Evolutionary conservation across 108 stramenopile genomes (phyloP).

Genomic region (Licmophora abbreviata): DNA sequence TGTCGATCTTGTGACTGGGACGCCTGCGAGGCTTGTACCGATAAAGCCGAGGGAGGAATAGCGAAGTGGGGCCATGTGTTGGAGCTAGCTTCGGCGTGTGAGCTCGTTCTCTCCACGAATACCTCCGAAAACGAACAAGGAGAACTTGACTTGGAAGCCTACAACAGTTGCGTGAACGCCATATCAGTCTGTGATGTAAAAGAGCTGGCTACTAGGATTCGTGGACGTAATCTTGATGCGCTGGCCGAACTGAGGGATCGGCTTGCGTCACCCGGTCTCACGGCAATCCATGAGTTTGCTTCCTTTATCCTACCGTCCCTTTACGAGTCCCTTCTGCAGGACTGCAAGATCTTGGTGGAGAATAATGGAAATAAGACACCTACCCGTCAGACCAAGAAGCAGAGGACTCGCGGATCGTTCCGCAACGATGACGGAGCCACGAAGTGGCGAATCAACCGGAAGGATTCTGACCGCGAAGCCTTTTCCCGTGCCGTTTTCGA

Average conservation of each 20-base stretch:
- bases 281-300: conserved; percentile 38
- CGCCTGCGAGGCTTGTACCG: conserved; percentile 36
- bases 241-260: conserved; percentile 16
- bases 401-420: too few relatives aligned
- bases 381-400: too few relatives aligned
- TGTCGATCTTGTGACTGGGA: conserved; percentile 51
- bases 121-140: conserved; percentile 3
- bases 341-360: background rate
- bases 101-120: conserved; percentile 1
- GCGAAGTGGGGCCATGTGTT: conserved; percentile 28
- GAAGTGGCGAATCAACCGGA: too few relatives aligned
- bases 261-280: conserved; percentile 11
- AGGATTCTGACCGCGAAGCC: too few relatives aligned
- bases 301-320: conserved; percentile 32
- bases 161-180: conserved; percentile 1
- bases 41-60: conserved; percentile 35
- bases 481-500: too few relatives aligned
- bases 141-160: background rate
- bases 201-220: background rate
- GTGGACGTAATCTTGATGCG: conserved; percentile 13
- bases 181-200: background rate
- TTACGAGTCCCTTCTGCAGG: background rate
- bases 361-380: too few relatives aligned
- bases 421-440: too few relatives aligned
- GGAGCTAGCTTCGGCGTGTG: conserved; percentile 15